phyloP scores from a whole-genome alignment of 768 basidiomycete species.

The Galerina sulciceps region DNA sequence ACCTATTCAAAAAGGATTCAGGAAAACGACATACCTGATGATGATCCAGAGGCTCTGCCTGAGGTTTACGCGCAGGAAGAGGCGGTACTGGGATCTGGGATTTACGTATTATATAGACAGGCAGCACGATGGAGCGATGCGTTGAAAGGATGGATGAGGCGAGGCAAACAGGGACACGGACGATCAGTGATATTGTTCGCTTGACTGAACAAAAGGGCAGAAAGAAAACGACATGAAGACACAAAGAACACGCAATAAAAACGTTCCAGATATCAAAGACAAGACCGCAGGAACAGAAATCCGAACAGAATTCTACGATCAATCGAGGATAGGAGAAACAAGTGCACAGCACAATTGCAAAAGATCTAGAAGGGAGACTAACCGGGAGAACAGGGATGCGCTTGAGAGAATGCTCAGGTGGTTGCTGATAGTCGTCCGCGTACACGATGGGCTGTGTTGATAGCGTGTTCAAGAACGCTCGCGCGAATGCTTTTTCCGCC shows the following conservation, averaged over 20 bases:
- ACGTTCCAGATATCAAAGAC: too few relatives aligned
- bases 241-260: too few relatives aligned
- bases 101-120: not conserved
- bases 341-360: not conserved
- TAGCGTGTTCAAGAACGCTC: slow-evolving; percentile 65
- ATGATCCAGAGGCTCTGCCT: slow-evolving; percentile 23
- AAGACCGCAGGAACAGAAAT: too few relatives aligned
- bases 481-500: slow-evolving; percentile 72
- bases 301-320: not conserved
- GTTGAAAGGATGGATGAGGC: not conserved
- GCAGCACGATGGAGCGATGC: not conserved
- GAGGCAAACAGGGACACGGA: not conserved
- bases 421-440: slow-evolving; percentile 78
- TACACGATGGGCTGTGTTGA: slow-evolving; percentile 70
- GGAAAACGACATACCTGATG: slow-evolving; percentile 22
- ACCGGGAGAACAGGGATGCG: slow-evolving; percentile 75
- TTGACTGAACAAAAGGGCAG: not conserved
- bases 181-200: slow-evolving; percentile 5
- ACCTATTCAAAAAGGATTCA: not conserved
- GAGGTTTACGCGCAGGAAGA: slow-evolving; percentile 56
- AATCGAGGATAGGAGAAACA: not conserved
- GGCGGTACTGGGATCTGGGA: slow-evolving; percentile 61
- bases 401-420: slow-evolving; percentile 65
- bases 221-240: not conserved
- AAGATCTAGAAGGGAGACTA: slow-evolving; percentile 24